Evolutionary conservation across 148 eudicot species (phyloP), one percentile per base, ranked within the genome.

Genomic region (Drosera capensis): DNA sequence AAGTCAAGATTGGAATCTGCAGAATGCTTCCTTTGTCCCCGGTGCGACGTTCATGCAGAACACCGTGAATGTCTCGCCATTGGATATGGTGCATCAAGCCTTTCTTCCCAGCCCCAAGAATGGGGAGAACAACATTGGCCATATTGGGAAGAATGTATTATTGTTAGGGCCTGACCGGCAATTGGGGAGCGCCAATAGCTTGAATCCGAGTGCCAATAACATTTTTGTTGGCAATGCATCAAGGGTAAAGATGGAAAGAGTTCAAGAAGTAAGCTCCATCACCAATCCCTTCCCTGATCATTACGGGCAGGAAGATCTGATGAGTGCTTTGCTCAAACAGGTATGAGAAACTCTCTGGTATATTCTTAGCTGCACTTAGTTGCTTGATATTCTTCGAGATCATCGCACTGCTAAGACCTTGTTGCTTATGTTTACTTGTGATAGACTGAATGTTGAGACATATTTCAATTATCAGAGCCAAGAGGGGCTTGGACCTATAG

Each of bases 251-350:
- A 51, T 78, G 3, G 93, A 85, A 63, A 56, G 56, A 21, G 55
- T 66, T 30, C 58, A 78, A 9, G 84, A 78, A 12, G 48, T 52
- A 17, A 70, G 64, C 60, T 41, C 60, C 22, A 73, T 68, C 24
- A 59, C 60, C 41, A 53, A 60, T 22, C 62, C 73, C 18, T 71
- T 64, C 46, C 54, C 60, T 1, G 71, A 73, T 52, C 71, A 64
- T 29, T 75, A 55, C 53, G 73, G 77, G 41, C 87, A 78, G 49
- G 97, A 90, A 2, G 95, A 90, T 58, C 71, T 90, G 46, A 66
- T 82, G 77, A 71, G 74, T 56, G 82, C 74, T 28, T 48, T 84
- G 21, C 74, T 90, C 25, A 84, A 75, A 61, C 95, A 80, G 87
- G 99, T 85, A 28, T 38, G 31, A 3, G 22, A 34, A 34, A 34